Percentiles rank a stretch among this genome's conserved stretches.
Conservation (phyloP, 495 filamentous ascomycete genomes). For the Copromyces sp. region DNA sequence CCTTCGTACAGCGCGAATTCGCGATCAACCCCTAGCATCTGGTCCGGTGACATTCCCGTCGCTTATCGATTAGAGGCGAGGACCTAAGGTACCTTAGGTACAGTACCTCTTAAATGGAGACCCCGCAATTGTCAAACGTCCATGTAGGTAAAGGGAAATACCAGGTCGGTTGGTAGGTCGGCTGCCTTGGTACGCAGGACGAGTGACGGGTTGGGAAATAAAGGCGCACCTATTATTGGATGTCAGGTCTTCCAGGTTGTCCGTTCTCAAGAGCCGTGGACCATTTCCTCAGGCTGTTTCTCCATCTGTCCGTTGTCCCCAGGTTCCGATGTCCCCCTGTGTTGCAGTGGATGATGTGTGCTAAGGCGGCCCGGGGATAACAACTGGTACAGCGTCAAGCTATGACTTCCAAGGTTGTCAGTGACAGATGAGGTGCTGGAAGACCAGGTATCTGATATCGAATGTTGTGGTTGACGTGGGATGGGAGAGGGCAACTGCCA, state of each 20-base stretch:
- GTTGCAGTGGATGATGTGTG: background rate
- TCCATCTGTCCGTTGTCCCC: background rate
- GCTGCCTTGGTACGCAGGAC: background rate
- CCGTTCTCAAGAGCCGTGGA: background rate
- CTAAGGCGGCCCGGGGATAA: background rate
- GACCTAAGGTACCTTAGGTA: too few species aligned
- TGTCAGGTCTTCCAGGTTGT: background rate
- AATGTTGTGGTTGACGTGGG: background rate
- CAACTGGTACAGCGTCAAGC: background rate
- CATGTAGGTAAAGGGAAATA: too few species aligned
- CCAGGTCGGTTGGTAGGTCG: constrained; percentile 1
- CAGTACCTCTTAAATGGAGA: too few species aligned
- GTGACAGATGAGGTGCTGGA: background rate
- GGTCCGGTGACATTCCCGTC: background rate
- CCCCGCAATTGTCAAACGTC: constrained; percentile 9
- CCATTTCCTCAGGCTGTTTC: background rate
- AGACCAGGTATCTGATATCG: background rate
- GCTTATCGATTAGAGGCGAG: constrained; percentile 6
- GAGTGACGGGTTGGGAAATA: background rate
- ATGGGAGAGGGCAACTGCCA: background rate
- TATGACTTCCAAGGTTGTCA: background rate
- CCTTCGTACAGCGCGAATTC: background rate
- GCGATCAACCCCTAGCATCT: background rate
- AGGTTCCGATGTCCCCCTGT: background rate
- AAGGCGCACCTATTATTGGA: background rate